phyloP scores from a whole-genome alignment of 306 rosid genomes.

The Oemleria cerasiformis region DNA sequence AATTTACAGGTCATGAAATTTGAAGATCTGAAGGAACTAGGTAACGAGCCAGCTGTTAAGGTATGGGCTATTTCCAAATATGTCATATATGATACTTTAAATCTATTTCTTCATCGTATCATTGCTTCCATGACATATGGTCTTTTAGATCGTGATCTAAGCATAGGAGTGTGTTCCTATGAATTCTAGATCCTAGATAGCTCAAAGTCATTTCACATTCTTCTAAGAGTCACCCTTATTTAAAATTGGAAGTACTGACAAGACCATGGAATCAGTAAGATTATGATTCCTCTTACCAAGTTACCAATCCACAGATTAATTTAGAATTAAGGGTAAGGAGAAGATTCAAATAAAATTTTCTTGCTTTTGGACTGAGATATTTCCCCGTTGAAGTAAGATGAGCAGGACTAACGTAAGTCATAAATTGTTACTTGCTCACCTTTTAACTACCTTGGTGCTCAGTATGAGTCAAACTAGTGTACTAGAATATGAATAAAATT shows the following conservation, averaged over 20 bases:
- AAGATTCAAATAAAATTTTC: not conserved
- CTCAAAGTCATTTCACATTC: not conserved
- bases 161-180: not conserved
- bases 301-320: not conserved
- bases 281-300: not conserved
- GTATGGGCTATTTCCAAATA: conserved; percentile 32
- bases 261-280: not conserved
- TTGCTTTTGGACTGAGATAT: not conserved
- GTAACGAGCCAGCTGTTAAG: conserved; percentile 86
- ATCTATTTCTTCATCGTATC: not conserved
- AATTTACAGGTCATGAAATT: conserved; percentile 84
- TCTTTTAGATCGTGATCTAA: not conserved
- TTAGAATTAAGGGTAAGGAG: not conserved
- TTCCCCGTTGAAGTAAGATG: not conserved
- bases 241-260: not conserved
- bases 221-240: not conserved
- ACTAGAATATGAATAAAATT: not conserved
- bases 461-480: not conserved
- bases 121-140: conserved; percentile 1
- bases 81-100: conserved; percentile 1
- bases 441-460: not conserved
- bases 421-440: not conserved
- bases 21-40: conserved; percentile 94
- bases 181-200: not conserved
- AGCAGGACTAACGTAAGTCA: not conserved